These are phyloP conservation scores for Rhodosporidiobolus odoratus DNA, from an alignment of 768 basidiomycete genomes.

Conservation along the genomic window DNA sequence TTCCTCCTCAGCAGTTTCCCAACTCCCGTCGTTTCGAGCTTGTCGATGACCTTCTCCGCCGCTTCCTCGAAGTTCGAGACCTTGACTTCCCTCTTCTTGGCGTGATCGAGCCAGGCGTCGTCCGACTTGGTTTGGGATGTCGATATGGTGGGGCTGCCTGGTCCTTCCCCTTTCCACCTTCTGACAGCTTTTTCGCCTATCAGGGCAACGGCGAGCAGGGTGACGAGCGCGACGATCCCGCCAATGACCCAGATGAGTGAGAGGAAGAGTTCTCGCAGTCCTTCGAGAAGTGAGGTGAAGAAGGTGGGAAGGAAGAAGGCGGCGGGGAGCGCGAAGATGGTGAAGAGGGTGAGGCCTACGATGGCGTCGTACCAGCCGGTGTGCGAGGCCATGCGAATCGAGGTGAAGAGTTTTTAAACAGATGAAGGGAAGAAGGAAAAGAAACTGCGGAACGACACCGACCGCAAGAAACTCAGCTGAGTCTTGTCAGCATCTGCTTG, in stretches of 20 bases:
- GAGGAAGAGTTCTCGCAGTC: too few relatives aligned
- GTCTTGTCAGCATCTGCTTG: too few relatives aligned
- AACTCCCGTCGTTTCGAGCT: conserved; percentile 16
- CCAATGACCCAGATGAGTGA: not conserved
- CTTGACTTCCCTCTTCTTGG: too few relatives aligned
- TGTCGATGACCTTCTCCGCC: conserved; percentile 26
- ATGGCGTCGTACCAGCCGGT: not conserved
- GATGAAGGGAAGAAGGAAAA: not conserved
- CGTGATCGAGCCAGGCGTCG: too few relatives aligned
- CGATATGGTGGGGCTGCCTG: not conserved
- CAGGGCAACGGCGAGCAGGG: conserved; percentile 1
- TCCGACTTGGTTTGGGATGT: too few relatives aligned
- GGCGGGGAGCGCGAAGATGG: conserved; percentile 13
- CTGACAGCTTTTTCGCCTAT: conserved; percentile 23
- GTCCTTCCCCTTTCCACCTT: not conserved
- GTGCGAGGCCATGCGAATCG: not conserved
- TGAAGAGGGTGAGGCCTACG: not conserved
- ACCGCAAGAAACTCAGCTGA: not conserved
- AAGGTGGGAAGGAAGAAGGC: conserved; percentile 12
- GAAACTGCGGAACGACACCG: not conserved
- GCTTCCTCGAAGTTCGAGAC: conserved; percentile 17
- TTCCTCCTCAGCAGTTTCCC: conserved; percentile 14
- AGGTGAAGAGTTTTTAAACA: too few relatives aligned
- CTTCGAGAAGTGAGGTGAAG: not conserved
- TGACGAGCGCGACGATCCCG: conserved; percentile 5